A percentile compares a stretch with the other conserved stretches of the same genome.
These are phyloP conservation scores for Apiospora arundinis DNA, from an alignment of 2,329 filamentous ascomycete genomes.

Conservation along the genomic window DNA sequence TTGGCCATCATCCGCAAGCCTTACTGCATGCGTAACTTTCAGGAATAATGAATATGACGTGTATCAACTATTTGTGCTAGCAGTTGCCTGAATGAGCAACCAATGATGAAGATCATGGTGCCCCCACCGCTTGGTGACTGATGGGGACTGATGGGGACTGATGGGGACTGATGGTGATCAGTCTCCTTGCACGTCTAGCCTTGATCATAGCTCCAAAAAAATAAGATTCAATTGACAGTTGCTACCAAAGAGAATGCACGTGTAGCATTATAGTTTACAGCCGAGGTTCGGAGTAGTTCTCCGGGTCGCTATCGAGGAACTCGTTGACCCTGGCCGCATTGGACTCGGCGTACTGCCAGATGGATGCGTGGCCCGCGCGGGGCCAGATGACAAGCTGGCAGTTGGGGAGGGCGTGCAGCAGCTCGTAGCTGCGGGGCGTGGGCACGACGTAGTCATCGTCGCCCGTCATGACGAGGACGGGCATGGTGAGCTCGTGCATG, in stretches of 20 bases:
- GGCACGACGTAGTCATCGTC: conserved; percentile 19
- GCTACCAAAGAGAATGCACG: not conserved
- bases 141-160: not conserved
- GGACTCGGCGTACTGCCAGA: conserved; percentile 12
- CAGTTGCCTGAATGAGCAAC: not conserved
- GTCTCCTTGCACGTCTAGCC: not conserved
- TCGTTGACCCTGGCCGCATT: conserved; percentile 12
- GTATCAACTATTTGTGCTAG: not conserved
- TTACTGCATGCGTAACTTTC: not conserved
- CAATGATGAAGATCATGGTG: not conserved
- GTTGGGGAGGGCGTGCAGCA: conserved; percentile 12
- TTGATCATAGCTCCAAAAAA: not conserved
- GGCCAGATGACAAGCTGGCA: conserved; percentile 19
- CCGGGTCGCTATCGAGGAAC: conserved; percentile 12
- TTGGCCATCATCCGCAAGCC: not conserved
- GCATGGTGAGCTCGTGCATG: conserved; percentile 17
- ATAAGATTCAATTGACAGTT: not conserved
- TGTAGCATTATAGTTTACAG: not conserved
- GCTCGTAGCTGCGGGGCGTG: conserved; percentile 16
- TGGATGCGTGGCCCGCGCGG: not conserved
- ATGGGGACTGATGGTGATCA: not conserved
- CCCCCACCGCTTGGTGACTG: too few species aligned
- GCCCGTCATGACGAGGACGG: conserved; percentile 15
- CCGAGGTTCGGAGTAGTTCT: conserved; percentile 1
- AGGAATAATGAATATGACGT: not conserved